phyloP scores from a whole-genome alignment of 805 yeast genomes.

The Maudiozyma pseudohumilis region DNA sequence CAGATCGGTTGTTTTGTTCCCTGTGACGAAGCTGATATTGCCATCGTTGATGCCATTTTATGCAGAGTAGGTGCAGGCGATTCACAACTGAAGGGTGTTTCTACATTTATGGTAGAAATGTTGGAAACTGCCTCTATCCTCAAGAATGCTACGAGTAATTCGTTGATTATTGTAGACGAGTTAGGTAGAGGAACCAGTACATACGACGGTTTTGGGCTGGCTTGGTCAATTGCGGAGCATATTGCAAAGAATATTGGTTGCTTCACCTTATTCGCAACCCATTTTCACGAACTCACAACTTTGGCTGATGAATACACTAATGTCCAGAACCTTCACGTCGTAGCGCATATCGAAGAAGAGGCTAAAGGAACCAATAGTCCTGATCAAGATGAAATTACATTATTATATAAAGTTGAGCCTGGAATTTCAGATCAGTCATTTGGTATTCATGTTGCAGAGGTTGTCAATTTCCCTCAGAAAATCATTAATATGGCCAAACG shows the following conservation, averaged over 20 bases:
- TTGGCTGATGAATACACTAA: constrained; percentile 51
- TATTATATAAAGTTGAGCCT: constrained; percentile 86
- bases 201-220: constrained; percentile 95
- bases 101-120: constrained; percentile 98
- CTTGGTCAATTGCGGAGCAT: constrained; percentile 91
- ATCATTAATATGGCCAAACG: constrained; percentile 93
- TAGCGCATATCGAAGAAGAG: constrained; percentile 68
- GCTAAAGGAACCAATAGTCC: constrained; percentile 18
- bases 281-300: constrained; percentile 90
- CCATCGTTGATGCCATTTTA: constrained; percentile 80
- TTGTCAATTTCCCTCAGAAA: constrained; percentile 84
- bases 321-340: constrained; percentile 82
- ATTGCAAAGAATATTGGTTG: constrained; percentile 62
- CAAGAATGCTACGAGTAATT: constrained; percentile 73
- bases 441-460: constrained; percentile 96
- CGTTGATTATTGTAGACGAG: constrained; percentile 88
- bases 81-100: constrained; percentile 91
- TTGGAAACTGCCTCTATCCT: constrained; percentile 88
- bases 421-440: constrained; percentile 95
- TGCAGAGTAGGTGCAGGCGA: constrained; percentile 99
- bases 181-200: constrained; percentile 75
- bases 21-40: constrained; percentile 62
- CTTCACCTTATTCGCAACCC: constrained; percentile 89
- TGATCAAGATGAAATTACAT: constrained; percentile 57
- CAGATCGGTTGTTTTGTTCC: constrained; percentile 91